Base-by-base conservation (phyloP, 169 alveolate genomes). In the Plasmodium gallinaceum region DNA sequence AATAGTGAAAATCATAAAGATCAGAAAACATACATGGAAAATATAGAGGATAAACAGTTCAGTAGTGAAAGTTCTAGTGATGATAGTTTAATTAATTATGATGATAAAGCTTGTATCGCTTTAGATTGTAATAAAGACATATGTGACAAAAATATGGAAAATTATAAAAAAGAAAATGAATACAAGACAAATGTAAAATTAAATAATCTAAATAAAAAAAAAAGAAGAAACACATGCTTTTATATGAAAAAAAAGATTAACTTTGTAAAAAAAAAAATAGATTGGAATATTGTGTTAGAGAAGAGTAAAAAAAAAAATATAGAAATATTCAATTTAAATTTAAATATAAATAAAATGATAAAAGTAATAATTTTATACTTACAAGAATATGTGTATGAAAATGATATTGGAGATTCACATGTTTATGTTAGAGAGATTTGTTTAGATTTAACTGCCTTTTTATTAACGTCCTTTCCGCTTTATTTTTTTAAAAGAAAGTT, bases 401-500 rank as follows among this genome's bases (percentile, higher is more conserved):
- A 60, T 12, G 91, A 83, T 71, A 68, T 69, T 39, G 91, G 91
- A 10, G 91, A 83, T 68, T 83, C 91, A 4, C 91, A 83, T 46
- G n/a, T 83, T 16, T 83, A 20, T 72, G 91, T 83, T 7, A 26
- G 91, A 18, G 91, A 83, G 60, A 69, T 83, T 32, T 68, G 85
- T 26, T 72, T 83, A 9, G 91, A 71, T 3, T 75, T 68, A 5
- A 69, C 73, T 51, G 71, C 83, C 42, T 83, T 68, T 46, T 57
- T 83, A 7, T 68, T 83, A 68, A 83, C 91, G 2, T 60, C 91
- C 7, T 83, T 66, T 24, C 91, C 91, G 20, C 51, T 83, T 10
- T 83, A 20, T 57, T 83, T 83, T 68, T 83, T 83, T 48, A 51
- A 69, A 52, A 80, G 60, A 60, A 22, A 52, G 7, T 5, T 58